A percentile compares a stretch with the other conserved stretches of the same genome.
Evolutionary conservation across 2,329 filamentous ascomycete species (phyloP).

Genomic region (Exophiala bonariae): DNA sequence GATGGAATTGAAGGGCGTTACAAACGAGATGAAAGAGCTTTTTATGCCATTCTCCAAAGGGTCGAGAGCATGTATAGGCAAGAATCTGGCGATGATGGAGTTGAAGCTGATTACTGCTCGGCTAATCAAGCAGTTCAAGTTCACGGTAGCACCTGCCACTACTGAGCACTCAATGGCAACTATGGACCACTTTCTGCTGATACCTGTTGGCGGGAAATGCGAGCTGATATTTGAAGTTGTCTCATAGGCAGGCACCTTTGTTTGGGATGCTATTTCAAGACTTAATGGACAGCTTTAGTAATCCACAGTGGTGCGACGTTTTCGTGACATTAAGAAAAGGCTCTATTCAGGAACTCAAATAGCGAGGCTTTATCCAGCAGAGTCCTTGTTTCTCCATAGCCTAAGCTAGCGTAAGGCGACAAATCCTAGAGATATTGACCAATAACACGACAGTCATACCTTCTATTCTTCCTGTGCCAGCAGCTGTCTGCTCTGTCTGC

Average conservation of each 20-base stretch:
- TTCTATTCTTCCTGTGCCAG: too few species aligned
- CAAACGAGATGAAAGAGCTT: background rate
- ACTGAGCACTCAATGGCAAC: constrained; percentile 2
- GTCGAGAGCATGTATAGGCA: background rate
- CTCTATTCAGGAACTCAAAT: too few species aligned
- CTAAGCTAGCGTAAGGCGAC: too few species aligned
- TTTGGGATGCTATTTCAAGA: too few species aligned
- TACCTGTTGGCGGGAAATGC: constrained; percentile 4
- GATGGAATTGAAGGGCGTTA: background rate
- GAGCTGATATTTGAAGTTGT: constrained; percentile 8
- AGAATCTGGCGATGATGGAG: background rate
- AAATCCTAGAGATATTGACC: too few species aligned
- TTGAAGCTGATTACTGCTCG: constrained; percentile 17
- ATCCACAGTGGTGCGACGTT: too few species aligned
- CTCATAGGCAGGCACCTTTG: background rate
- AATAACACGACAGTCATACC: too few species aligned
- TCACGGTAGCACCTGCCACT: background rate
- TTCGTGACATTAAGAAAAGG: too few species aligned
- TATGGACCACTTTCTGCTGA: constrained; percentile 6
- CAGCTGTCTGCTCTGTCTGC: too few species aligned
- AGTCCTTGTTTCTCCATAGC: too few species aligned
- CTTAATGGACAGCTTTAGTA: too few species aligned
- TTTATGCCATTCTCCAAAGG: constrained; percentile 2
- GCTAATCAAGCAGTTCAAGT: constrained; percentile 12
- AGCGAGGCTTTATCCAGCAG: too few species aligned